Conservation (phyloP, 306 rosid species). For the Quercus dentata region DNA sequence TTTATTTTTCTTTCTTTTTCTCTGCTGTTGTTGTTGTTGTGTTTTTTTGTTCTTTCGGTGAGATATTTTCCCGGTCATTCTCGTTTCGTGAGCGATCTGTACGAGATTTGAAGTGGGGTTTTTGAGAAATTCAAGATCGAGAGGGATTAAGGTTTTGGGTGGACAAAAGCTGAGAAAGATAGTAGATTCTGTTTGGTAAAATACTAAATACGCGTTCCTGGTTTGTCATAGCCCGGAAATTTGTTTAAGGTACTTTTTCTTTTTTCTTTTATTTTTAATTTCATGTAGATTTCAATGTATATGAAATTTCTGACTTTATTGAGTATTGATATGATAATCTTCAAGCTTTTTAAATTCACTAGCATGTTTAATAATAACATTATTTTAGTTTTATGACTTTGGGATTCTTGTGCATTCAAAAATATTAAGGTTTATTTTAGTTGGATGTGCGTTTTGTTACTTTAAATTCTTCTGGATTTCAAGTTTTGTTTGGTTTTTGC, state of each 20-base stretch:
- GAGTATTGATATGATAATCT: not conserved
- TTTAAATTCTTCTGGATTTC: not conserved
- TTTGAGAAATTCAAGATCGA: slow-evolving; percentile 2
- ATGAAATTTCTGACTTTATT: not conserved
- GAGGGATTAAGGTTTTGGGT: slow-evolving; percentile 17
- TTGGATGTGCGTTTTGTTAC: not conserved
- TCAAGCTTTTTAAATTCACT: not conserved
- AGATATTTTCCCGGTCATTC: slow-evolving; percentile 5
- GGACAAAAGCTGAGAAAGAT: not conserved
- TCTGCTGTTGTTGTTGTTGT: not conserved
- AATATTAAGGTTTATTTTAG: too few species aligned
- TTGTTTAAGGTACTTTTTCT: slow-evolving; percentile 28
- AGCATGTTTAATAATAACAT: too few species aligned
- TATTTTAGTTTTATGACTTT: too few species aligned
- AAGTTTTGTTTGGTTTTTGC: not conserved
- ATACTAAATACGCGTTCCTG: not conserved
- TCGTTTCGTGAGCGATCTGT: slow-evolving; percentile 18
- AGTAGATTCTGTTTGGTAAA: not conserved
- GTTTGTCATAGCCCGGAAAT: not conserved
- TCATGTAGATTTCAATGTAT: not conserved
- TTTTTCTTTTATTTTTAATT: not conserved
- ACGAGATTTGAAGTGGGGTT: slow-evolving; percentile 8
- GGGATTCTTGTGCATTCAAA: too few species aligned
- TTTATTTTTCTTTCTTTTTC: not conserved
- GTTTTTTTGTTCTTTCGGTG: not conserved